These are phyloP conservation scores for Trichosporon ovoides DNA, from an alignment of 1,284 basidiomycete species.

Conservation along the genomic window DNA sequence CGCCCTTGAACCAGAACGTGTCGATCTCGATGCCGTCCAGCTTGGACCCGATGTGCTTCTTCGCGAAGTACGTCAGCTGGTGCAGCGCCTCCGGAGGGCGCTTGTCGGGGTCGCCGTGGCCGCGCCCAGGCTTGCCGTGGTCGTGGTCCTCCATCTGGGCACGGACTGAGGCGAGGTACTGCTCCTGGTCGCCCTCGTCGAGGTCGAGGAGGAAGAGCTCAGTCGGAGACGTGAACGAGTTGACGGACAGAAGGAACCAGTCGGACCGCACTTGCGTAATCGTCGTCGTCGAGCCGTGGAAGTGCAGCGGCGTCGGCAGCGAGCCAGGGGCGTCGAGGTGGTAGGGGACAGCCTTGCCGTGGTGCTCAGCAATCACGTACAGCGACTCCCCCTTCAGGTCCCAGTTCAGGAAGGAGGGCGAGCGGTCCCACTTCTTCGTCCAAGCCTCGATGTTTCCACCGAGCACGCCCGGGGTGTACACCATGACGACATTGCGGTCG, in stretches of 20 bases:
- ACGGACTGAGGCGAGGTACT: not conserved
- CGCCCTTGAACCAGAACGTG: slow-evolving; percentile 81
- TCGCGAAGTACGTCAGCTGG: slow-evolving; percentile 53
- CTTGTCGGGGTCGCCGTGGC: slow-evolving; percentile 45
- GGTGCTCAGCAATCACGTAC: slow-evolving; percentile 69
- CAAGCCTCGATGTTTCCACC: slow-evolving; percentile 24
- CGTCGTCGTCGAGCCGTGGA: slow-evolving; percentile 32
- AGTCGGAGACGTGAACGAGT: slow-evolving; percentile 23
- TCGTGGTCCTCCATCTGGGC: not conserved
- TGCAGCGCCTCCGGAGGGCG: slow-evolving; percentile 55
- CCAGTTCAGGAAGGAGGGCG: slow-evolving; percentile 64
- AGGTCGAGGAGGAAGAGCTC: slow-evolving; percentile 43
- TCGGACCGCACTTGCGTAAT: slow-evolving; percentile 15
- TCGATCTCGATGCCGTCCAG: slow-evolving; percentile 63
- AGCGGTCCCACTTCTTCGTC: slow-evolving; percentile 77
- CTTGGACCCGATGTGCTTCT: slow-evolving; percentile 43
- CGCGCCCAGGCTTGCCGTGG: not conserved
- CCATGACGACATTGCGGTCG: slow-evolving; percentile 59
- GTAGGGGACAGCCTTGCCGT: slow-evolving; percentile 52
- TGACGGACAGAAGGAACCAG: slow-evolving; percentile 24
- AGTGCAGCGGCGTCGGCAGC: slow-evolving; percentile 39
- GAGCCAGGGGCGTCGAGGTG: slow-evolving; percentile 33
- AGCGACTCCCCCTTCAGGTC: slow-evolving; percentile 63
- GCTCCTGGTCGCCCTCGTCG: slow-evolving; percentile 9
- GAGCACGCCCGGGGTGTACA: slow-evolving; percentile 58